Percentiles rank a stretch among this genome's conserved stretches.
phyloP scores from a whole-genome alignment of 768 basidiomycete species.

The Brasilioporus rufonigricans region DNA sequence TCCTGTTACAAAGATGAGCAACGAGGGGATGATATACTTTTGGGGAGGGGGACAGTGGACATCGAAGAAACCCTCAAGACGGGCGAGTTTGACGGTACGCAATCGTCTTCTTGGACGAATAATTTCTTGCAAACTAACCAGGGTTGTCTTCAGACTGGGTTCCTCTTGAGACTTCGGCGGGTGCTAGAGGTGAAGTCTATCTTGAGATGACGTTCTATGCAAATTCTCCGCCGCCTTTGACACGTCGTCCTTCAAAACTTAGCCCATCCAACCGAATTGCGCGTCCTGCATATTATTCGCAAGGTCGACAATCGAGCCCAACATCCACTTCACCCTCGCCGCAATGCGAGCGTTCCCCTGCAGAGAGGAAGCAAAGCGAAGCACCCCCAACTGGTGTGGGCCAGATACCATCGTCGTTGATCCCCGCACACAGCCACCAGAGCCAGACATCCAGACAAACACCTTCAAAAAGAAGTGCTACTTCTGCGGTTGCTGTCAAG shows the following conservation, averaged over 20 bases:
- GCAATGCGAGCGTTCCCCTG: slow-evolving; percentile 11
- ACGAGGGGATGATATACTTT: slow-evolving; percentile 61
- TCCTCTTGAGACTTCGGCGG: slow-evolving; percentile 52
- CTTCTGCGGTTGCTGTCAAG: slow-evolving; percentile 3
- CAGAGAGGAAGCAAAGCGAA: slow-evolving; percentile 13
- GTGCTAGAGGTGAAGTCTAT: slow-evolving; percentile 80
- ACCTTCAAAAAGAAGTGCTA: slow-evolving; percentile 7
- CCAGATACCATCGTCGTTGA: slow-evolving; percentile 23
- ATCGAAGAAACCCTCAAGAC: slow-evolving; percentile 76
- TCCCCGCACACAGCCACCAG: slow-evolving; percentile 17
- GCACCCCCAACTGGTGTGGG: background rate
- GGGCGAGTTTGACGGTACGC: slow-evolving; percentile 90
- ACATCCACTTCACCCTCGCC: slow-evolving; percentile 14
- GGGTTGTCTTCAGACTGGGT: slow-evolving; percentile 62
- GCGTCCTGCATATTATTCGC: slow-evolving; percentile 34
- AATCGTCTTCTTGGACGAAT: background rate
- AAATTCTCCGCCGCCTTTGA: slow-evolving; percentile 55
- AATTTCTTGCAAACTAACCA: slow-evolving; percentile 4
- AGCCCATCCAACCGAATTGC: slow-evolving; percentile 48
- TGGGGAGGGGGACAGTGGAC: slow-evolving; percentile 76
- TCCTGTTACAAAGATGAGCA: slow-evolving; percentile 81
- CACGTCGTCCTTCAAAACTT: slow-evolving; percentile 53
- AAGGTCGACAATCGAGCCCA: slow-evolving; percentile 20
- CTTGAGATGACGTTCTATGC: slow-evolving; percentile 94
- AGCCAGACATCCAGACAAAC: slow-evolving; percentile 8